Percentiles rank a stretch among this genome's conserved stretches.
Evolutionary conservation across 345 rosid genomes (phyloP).

Genomic region (Mercurialis annua): DNA sequence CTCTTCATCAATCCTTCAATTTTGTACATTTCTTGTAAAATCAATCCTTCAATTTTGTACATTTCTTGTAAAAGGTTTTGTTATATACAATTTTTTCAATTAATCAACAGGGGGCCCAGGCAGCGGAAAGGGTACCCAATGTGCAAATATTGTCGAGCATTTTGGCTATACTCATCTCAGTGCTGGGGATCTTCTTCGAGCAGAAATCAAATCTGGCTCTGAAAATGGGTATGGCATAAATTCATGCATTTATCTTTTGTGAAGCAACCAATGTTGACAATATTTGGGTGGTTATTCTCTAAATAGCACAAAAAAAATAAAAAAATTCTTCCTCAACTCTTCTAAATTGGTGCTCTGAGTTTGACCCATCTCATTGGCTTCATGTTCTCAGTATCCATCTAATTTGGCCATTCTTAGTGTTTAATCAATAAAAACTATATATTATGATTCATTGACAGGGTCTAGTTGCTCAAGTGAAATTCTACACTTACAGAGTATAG

Average conservation of each 20-base stretch:
- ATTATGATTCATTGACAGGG: background rate
- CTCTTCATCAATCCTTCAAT: background rate
- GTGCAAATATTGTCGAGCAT: conserved; percentile 24
- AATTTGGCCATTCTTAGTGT: too few species aligned
- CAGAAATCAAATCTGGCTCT: conserved; percentile 33
- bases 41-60: background rate
- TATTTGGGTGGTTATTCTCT: background rate
- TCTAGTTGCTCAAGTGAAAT: background rate
- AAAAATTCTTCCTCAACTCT: too few species aligned
- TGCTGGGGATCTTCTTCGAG: conserved; percentile 40
- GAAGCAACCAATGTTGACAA: background rate
- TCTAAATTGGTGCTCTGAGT: too few species aligned
- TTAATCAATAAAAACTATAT: background rate
- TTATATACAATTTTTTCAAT: conserved; percentile 2
- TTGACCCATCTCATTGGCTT: too few species aligned
- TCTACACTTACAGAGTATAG: background rate
- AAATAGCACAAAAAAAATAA: background rate
- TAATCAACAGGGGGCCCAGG: conserved; percentile 78
- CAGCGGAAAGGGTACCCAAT: conserved; percentile 45
- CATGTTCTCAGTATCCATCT: too few species aligned
- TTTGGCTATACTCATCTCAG: conserved; percentile 36
- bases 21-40: too few species aligned
- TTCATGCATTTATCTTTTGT: background rate
- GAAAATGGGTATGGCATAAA: conserved; percentile 26
- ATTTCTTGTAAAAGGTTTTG: background rate